Conservation (phyloP, 192 early-diverging fungal species). For the Podila clonocystis region DNA sequence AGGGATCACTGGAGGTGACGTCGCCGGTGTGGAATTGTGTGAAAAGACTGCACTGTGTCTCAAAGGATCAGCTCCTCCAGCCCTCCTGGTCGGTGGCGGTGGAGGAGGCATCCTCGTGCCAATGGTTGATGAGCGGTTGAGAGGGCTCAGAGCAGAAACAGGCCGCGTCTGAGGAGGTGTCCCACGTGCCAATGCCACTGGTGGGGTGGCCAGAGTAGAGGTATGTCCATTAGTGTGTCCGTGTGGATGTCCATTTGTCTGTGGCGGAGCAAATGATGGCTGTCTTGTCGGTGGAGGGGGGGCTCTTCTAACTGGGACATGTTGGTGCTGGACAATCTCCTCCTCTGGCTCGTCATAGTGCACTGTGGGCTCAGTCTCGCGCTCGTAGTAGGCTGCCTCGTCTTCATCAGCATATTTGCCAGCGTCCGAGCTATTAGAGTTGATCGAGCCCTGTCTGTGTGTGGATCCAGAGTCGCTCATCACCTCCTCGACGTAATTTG, state of each 20-base stretch:
- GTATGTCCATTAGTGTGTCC: slow-evolving; percentile 15
- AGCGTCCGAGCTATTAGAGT: slow-evolving; percentile 37
- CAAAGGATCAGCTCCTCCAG: slow-evolving; percentile 19
- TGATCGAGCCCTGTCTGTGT: slow-evolving; percentile 25
- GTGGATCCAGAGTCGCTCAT: slow-evolving; percentile 41
- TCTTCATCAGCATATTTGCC: slow-evolving; percentile 49
- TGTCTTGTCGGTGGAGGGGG: slow-evolving; percentile 46
- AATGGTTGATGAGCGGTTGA: slow-evolving; percentile 29
- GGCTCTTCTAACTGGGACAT: slow-evolving; percentile 27
- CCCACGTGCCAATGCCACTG: slow-evolving; percentile 27
- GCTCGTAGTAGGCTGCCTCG: slow-evolving; percentile 47
- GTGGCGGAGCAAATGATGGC: slow-evolving; percentile 31
- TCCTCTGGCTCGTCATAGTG: slow-evolving; percentile 39
- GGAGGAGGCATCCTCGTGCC: slow-evolving; percentile 49
- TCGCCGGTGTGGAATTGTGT: neutral
- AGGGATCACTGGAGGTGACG: slow-evolving; percentile 21
- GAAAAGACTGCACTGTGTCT: slow-evolving; percentile 47
- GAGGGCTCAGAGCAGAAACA: slow-evolving; percentile 7
- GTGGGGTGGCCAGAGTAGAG: neutral
- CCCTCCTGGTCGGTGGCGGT: slow-evolving; percentile 45
- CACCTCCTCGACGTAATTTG: slow-evolving; percentile 86
- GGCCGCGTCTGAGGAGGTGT: slow-evolving; percentile 25
- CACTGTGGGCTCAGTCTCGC: slow-evolving; percentile 43
- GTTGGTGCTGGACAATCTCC: slow-evolving; percentile 11
- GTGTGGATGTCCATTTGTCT: slow-evolving; percentile 2